Base-by-base conservation (phyloP, 1,139 yeast species). In the Protomyces lactucae-debilis region DNA sequence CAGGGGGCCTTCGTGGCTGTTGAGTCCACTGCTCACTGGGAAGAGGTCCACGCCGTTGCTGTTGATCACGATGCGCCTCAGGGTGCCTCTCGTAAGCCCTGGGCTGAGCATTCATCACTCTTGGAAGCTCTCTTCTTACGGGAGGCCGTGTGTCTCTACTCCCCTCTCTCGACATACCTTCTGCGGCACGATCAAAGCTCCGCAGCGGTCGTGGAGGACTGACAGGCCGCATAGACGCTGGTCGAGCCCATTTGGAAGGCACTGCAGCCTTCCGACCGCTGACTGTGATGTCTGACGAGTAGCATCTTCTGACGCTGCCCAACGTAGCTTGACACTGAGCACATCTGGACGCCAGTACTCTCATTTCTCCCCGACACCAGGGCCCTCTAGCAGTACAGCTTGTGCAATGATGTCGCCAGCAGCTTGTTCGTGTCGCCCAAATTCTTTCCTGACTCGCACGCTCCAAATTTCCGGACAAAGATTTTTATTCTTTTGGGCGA, bases 181-280 rank as follows among this genome's bases (percentile, higher is more conserved):
- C 32, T 28, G 8, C 32, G 8, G 32, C 32, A 4, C 32, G 32
- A 28, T 39, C 43, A 39, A 18, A 18, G 23, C 48, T 18, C 12
- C 48, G 25, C 8, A 14, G 43, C 43, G 43, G 8, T 5, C 32
- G 43, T 39, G 40, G 37, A 21, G 21, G 56, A 9, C 56, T 52
- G 21, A 37, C 56, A 35, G 56, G 56, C 16, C 25, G 23, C 37
- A 52, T 32, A 21, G 25, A 12, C 16, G 35, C 43, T 10, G 56
- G 56, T 12, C 51, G 46, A 4, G 63, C 63, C 63, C 63, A 59
- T 32, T 59, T 59, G 3, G 61, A 48, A 8, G 61, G 61, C 40
- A 37, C 36, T 14, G 55, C 36, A 4, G 51, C 10, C 23, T 43
- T 35, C 16, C n/a, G 25, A 16, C 52, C 43, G 45, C 55, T 57